phyloP scores from a whole-genome alignment of 805 yeast genomes.

The Lachancea waltii region DNA sequence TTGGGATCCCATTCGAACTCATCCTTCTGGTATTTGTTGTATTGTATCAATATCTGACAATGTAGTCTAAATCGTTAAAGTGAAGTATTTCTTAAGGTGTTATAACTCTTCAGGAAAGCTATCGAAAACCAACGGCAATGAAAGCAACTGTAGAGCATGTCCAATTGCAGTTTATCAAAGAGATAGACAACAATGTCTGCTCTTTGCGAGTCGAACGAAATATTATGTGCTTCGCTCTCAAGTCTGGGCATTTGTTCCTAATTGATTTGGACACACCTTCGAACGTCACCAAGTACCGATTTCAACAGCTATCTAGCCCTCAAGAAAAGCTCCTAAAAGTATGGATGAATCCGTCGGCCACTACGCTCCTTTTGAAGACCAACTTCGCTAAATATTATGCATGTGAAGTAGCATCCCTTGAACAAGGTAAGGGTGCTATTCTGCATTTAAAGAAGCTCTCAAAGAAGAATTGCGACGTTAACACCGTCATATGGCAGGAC shows the following conservation, averaged over 20 bases:
- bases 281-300: slow-evolving; percentile 39
- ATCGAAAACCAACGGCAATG: too few species aligned
- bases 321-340: slow-evolving; percentile 20
- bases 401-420: slow-evolving; percentile 13
- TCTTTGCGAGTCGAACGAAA: slow-evolving; percentile 51
- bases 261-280: slow-evolving; percentile 64
- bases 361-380: slow-evolving; percentile 23
- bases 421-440: slow-evolving; percentile 4
- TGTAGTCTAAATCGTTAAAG: too few species aligned
- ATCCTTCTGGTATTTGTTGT: too few species aligned
- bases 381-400: slow-evolving; percentile 28
- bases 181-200: slow-evolving; percentile 37
- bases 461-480: slow-evolving; percentile 23
- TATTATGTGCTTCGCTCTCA: slow-evolving; percentile 47
- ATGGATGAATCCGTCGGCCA: slow-evolving; percentile 24
- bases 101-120: too few species aligned
- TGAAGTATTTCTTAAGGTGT: too few species aligned
- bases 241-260: slow-evolving; percentile 48
- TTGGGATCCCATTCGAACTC: slow-evolving; percentile 60
- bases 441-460: slow-evolving; percentile 14
- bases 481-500: slow-evolving; percentile 19
- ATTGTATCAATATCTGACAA: too few species aligned
- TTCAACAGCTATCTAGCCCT: slow-evolving; percentile 25
- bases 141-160: slow-evolving; percentile 31
- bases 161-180: slow-evolving; percentile 48